phyloP scores from a whole-genome alignment of 768 basidiomycete genomes.

The Dentipellis sp. region DNA sequence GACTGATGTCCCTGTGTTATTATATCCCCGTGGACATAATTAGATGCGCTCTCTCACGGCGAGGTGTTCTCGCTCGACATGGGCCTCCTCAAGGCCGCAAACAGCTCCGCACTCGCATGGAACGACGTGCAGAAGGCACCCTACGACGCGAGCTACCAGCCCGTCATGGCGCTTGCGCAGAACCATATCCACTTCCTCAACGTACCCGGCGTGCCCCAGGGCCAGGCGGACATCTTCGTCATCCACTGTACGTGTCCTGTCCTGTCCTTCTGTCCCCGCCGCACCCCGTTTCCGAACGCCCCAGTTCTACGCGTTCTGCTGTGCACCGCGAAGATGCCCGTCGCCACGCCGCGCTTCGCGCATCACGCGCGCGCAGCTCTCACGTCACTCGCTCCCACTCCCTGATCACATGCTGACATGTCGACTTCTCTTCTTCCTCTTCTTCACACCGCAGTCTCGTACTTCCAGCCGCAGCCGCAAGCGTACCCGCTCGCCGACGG shows the following conservation, averaged over 20 bases:
- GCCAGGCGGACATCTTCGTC: constrained; percentile 72
- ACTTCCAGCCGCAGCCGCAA: constrained; percentile 67
- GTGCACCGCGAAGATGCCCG: background rate
- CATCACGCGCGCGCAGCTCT: background rate
- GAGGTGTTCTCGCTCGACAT: constrained; percentile 68
- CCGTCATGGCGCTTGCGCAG: constrained; percentile 74
- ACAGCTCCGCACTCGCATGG: constrained; percentile 55
- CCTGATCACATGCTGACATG: background rate
- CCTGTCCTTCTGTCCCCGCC: background rate
- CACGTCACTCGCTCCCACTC: background rate
- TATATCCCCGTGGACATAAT: background rate
- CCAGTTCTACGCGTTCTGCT: background rate
- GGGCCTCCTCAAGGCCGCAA: constrained; percentile 51
- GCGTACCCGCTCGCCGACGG: constrained; percentile 31
- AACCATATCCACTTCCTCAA: constrained; percentile 84
- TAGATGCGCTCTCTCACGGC: constrained; percentile 61
- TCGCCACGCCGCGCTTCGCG: background rate
- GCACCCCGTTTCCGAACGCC: background rate
- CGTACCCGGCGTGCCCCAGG: constrained; percentile 56
- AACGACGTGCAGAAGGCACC: constrained; percentile 44
- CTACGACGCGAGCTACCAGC: constrained; percentile 47
- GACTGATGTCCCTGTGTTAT: background rate
- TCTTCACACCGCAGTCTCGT: constrained; percentile 41
- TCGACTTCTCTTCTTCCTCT: background rate
- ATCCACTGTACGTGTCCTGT: constrained; percentile 64